Conservation (phyloP, 345 rosid species). For the Eucalyptus albens region DNA sequence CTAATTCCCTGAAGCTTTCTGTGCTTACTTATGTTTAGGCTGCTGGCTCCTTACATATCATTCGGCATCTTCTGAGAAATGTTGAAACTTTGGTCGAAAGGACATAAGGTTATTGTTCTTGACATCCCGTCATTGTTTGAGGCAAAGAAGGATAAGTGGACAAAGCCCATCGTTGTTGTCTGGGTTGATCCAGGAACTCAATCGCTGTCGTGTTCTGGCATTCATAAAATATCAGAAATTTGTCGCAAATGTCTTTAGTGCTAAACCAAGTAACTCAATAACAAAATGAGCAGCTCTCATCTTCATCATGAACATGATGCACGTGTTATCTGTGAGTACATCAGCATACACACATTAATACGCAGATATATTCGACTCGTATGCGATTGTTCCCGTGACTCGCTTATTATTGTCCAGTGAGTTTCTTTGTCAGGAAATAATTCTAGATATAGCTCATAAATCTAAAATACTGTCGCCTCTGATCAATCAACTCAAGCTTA, state of each 20-base stretch:
- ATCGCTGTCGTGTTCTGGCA: slow-evolving; percentile 18
- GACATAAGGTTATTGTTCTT: slow-evolving; percentile 52
- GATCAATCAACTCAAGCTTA: background rate
- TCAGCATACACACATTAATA: background rate
- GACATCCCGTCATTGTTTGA: slow-evolving; percentile 78
- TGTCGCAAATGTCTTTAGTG: too few relatives aligned
- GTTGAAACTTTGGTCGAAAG: slow-evolving; percentile 56
- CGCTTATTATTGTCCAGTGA: background rate
- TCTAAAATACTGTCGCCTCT: background rate
- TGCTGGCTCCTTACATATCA: slow-evolving; percentile 76
- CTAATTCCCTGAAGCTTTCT: background rate
- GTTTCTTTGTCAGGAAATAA: background rate
- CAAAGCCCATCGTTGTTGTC: slow-evolving; percentile 67
- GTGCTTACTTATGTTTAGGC: slow-evolving; percentile 15
- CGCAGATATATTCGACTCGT: background rate
- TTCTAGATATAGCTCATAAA: background rate
- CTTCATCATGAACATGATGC: background rate
- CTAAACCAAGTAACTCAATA: background rate
- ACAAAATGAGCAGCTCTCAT: background rate
- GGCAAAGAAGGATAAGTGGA: slow-evolving; percentile 76
- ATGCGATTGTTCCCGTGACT: background rate
- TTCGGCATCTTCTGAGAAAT: slow-evolving; percentile 50
- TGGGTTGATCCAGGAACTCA: slow-evolving; percentile 65
- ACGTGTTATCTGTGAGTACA: background rate
- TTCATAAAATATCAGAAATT: slow-evolving; percentile 6